Conservation (phyloP, 495 filamentous ascomycete species). For the Neurospora sp. region DNA sequence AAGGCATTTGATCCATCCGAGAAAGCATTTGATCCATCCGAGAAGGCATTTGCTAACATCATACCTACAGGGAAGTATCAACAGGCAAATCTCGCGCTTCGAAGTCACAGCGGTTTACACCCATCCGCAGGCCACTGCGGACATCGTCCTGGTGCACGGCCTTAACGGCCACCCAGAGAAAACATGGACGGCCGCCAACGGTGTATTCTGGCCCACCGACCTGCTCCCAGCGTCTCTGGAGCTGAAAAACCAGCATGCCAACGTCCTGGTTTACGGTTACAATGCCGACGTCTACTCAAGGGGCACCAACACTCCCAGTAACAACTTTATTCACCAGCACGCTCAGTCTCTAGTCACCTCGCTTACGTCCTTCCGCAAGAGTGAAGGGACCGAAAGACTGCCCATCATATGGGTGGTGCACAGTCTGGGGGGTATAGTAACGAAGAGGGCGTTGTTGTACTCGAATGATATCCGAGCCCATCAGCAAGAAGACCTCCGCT, state of each 20-base stretch:
- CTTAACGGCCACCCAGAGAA: conserved; percentile 67
- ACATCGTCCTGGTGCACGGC: conserved; percentile 74
- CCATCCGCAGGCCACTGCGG: conserved; percentile 48
- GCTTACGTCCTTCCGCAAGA: conserved; percentile 39
- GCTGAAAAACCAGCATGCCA: conserved; percentile 48
- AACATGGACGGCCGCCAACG: conserved; percentile 61
- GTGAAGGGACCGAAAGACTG: conserved; percentile 45
- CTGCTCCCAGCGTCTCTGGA: conserved; percentile 57
- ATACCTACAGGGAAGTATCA: conserved; percentile 31
- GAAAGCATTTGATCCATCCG: too few species aligned
- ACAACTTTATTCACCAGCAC: conserved; percentile 73
- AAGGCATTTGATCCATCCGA: too few species aligned
- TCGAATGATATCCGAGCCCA: conserved; percentile 53
- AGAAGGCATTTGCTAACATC: background rate
- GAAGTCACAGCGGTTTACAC: conserved; percentile 60
- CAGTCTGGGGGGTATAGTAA: conserved; percentile 70
- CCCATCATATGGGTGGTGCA: conserved; percentile 84
- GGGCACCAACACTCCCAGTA: conserved; percentile 36
- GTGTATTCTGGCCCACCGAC: conserved; percentile 67
- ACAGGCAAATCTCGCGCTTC: conserved; percentile 50
- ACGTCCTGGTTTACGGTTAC: conserved; percentile 77
- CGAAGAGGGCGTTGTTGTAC: conserved; percentile 54
- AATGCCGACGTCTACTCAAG: conserved; percentile 62
- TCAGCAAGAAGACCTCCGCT: conserved; percentile 62
- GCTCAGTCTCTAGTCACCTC: conserved; percentile 67